Conservation (phyloP, 1,139 yeast species). For the Geotrichum macrosporum region DNA sequence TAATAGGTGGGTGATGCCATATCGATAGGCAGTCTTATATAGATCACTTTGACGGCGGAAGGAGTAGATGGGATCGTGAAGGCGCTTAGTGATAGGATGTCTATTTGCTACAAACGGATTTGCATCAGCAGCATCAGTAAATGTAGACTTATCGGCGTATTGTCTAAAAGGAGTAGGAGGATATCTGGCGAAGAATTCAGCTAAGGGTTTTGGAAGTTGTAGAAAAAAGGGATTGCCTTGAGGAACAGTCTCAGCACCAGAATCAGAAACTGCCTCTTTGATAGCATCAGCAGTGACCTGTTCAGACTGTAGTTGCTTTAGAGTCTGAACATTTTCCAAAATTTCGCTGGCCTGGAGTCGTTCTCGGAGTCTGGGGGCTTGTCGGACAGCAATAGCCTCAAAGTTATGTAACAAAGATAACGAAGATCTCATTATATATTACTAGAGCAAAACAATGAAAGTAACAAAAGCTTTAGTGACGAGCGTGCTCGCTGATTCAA, state of each 20-base stretch:
- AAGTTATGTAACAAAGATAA: slow-evolving; percentile 14
- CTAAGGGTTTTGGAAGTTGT: slow-evolving; percentile 63
- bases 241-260: slow-evolving; percentile 16
- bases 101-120: slow-evolving; percentile 88
- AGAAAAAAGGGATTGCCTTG: slow-evolving; percentile 31
- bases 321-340: slow-evolving; percentile 11
- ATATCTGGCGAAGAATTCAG: slow-evolving; percentile 69
- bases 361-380: slow-evolving; percentile 21
- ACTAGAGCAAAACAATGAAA: no score
- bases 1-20: slow-evolving; percentile 72
- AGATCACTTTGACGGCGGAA: slow-evolving; percentile 80
- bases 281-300: slow-evolving; percentile 18
- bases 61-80: slow-evolving; percentile 77
- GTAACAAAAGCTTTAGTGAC: no score
- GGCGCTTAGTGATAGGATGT: slow-evolving; percentile 72
- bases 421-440: slow-evolving; percentile 15
- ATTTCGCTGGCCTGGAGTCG: slow-evolving; percentile 14
- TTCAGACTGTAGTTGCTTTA: slow-evolving; percentile 12
- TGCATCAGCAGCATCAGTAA: slow-evolving; percentile 61
- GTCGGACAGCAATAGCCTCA: slow-evolving; percentile 10
- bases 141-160: slow-evolving; percentile 62
- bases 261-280: slow-evolving; percentile 16
- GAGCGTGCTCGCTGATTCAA: no score
- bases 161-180: slow-evolving; percentile 80
- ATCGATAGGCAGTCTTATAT: slow-evolving; percentile 75